Evolutionary conservation across 495 filamentous ascomycete species (phyloP).

Genomic region (Staphylotrichum tortipilum): DNA sequence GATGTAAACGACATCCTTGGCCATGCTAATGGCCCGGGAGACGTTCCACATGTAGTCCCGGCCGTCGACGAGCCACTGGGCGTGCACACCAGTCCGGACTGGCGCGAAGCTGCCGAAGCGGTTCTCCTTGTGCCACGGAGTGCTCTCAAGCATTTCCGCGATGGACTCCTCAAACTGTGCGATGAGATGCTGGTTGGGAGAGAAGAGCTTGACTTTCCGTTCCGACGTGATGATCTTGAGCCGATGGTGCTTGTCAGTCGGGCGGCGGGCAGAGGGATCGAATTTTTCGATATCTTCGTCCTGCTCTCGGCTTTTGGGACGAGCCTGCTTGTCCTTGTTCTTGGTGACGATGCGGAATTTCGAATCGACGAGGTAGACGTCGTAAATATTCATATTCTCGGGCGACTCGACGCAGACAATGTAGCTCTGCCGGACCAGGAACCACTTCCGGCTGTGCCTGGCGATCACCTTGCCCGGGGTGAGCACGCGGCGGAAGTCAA

Average conservation of each 20-base stretch:
- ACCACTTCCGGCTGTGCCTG: conserved; percentile 90
- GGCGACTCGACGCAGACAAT: conserved; percentile 96
- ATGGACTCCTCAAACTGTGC: conserved; percentile 93
- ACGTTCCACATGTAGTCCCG: conserved; percentile 99
- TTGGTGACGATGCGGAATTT: conserved; percentile 71
- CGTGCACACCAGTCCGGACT: conserved; percentile 75
- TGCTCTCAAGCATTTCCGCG: conserved; percentile 67
- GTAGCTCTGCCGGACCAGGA: conserved; percentile 93
- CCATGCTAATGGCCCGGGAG: conserved; percentile 92
- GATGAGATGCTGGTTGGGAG: conserved; percentile 80
- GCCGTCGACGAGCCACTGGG: conserved; percentile 95
- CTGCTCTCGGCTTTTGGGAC: conserved; percentile 45
- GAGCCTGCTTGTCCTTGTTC: conserved; percentile 58
- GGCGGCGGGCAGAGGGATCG: conserved; percentile 49
- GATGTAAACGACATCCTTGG: conserved; percentile 97
- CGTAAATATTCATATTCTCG: conserved; percentile 97
- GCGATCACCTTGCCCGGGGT: conserved; percentile 66
- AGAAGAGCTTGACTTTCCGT: conserved; percentile 79
- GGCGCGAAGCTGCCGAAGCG: conserved; percentile 93
- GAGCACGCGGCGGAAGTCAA: conserved; percentile 77
- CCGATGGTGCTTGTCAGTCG: conserved; percentile 61
- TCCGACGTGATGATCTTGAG: conserved; percentile 81
- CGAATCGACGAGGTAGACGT: conserved; percentile 90
- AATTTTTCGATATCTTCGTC: conserved; percentile 28
- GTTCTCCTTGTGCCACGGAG: conserved; percentile 72